A percentile compares a stretch with the other conserved stretches of the same genome.
Conservation (phyloP, 768 basidiomycete genomes). For the Agrocybe praecox region DNA sequence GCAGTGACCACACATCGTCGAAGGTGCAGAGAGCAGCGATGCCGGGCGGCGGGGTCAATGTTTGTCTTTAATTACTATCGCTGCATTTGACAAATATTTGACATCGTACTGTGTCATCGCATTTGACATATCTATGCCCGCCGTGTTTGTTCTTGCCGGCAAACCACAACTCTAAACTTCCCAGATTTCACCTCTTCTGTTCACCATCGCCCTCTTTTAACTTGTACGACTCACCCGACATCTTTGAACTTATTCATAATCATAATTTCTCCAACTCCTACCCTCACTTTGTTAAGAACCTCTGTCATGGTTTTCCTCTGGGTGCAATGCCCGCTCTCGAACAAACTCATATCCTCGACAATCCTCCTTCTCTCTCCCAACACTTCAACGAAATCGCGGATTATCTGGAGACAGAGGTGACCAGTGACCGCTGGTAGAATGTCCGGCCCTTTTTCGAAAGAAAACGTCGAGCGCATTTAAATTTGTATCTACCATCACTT, state of each 20-base stretch:
- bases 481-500: slow-evolving; percentile 18
- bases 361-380: slow-evolving; percentile 13
- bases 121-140: no score
- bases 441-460: slow-evolving; percentile 24
- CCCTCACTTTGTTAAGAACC: slow-evolving; percentile 28
- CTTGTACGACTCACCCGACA: slow-evolving; percentile 1
- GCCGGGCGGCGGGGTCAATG: no score
- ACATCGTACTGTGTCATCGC: no score
- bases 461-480: slow-evolving; percentile 18
- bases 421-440: slow-evolving; percentile 19
- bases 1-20: no score
- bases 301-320: slow-evolving; percentile 33
- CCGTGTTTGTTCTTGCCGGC: not conserved
- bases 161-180: not conserved
- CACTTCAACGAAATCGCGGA: slow-evolving; percentile 12
- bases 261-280: slow-evolving; percentile 24
- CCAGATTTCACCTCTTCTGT: not conserved
- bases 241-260: slow-evolving; percentile 21
- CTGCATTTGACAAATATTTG: no score
- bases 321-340: slow-evolving; percentile 27
- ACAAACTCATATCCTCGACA: slow-evolving; percentile 18
- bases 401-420: slow-evolving; percentile 21
- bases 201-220: slow-evolving; percentile 10
- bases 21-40: no score
- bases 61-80: no score